phyloP scores from a whole-genome alignment of 2,329 filamentous ascomycete genomes.

The Escovopsis sp. region DNA sequence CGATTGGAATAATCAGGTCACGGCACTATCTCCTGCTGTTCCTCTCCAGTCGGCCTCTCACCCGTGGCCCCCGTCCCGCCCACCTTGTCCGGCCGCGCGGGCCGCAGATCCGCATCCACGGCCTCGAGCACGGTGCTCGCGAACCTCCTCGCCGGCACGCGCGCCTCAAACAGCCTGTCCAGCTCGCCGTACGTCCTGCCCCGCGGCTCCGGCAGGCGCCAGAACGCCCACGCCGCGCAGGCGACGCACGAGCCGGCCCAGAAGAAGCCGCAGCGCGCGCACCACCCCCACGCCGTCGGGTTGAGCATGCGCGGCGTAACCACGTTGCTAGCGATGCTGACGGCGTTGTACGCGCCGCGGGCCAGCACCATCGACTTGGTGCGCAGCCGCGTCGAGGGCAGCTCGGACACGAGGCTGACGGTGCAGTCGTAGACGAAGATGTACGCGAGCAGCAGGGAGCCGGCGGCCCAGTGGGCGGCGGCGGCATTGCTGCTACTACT shows the following conservation, averaged over 20 bases:
- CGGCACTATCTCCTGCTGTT: no score
- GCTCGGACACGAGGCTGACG: slow-evolving; percentile 51
- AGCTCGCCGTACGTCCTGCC: slow-evolving; percentile 40
- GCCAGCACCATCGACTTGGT: slow-evolving; percentile 32
- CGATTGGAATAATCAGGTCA: no score
- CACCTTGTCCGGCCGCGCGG: slow-evolving; percentile 10
- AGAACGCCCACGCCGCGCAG: slow-evolving; percentile 35
- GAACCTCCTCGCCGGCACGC: slow-evolving; percentile 28
- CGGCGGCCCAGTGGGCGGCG: slow-evolving; percentile 31
- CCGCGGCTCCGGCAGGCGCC: slow-evolving; percentile 39
- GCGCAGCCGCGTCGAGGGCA: slow-evolving; percentile 30
- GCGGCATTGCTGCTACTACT: slow-evolving; percentile 17
- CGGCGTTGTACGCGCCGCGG: slow-evolving; percentile 32
- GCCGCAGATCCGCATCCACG: slow-evolving; percentile 9
- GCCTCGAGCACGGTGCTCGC: slow-evolving; percentile 16
- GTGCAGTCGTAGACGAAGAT: slow-evolving; percentile 27
- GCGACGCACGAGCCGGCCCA: slow-evolving; percentile 29
- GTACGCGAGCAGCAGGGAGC: slow-evolving; percentile 29
- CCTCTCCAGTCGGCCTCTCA: no score
- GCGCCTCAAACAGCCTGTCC: slow-evolving; percentile 37
- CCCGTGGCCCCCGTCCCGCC: neutral
- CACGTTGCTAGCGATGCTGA: slow-evolving; percentile 31
- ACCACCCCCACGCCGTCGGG: slow-evolving; percentile 31
- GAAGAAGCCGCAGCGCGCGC: slow-evolving; percentile 32
- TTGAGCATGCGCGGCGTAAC: slow-evolving; percentile 33